Evolutionary conservation across 2,329 filamentous ascomycete genomes (phyloP).

Genomic region (Beauveria pseudobassiana): DNA sequence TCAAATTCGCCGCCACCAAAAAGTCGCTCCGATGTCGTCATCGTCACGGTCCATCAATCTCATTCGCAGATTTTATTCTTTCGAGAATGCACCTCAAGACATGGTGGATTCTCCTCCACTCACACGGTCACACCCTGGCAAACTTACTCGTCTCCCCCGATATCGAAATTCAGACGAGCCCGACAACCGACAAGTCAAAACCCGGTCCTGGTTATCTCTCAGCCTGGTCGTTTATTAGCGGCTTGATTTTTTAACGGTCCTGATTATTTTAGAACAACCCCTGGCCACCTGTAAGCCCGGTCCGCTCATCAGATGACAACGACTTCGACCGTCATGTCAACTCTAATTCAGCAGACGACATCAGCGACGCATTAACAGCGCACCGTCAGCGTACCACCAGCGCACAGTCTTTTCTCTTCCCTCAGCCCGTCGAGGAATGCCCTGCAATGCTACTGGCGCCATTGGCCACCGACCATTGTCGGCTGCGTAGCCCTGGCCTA

Average conservation of each 20-base stretch:
- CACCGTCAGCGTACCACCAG: neutral
- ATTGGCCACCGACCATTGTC: conserved; percentile 1
- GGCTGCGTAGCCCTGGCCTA: neutral
- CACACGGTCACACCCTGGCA: neutral
- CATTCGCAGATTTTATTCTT: neutral
- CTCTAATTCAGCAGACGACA: no score
- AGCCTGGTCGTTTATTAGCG: no score
- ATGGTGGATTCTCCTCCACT: neutral
- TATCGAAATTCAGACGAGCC: neutral
- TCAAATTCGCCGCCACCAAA: no score
- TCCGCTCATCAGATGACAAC: neutral
- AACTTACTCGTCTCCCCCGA: neutral
- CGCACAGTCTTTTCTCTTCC: conserved; percentile 7
- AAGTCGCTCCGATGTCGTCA: no score
- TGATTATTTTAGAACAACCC: neutral
- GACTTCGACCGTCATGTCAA: no score
- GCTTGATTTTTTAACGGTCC: no score
- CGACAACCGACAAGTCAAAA: neutral
- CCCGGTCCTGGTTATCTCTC: no score
- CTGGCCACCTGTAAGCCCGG: neutral
- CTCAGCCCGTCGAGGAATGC: neutral
- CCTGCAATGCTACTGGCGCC: neutral
- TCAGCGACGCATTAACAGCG: no score
- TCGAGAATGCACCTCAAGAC: neutral
- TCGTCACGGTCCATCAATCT: no score